phyloP scores from a whole-genome alignment of 345 rosid genomes.

The Gossypium thurberi region DNA sequence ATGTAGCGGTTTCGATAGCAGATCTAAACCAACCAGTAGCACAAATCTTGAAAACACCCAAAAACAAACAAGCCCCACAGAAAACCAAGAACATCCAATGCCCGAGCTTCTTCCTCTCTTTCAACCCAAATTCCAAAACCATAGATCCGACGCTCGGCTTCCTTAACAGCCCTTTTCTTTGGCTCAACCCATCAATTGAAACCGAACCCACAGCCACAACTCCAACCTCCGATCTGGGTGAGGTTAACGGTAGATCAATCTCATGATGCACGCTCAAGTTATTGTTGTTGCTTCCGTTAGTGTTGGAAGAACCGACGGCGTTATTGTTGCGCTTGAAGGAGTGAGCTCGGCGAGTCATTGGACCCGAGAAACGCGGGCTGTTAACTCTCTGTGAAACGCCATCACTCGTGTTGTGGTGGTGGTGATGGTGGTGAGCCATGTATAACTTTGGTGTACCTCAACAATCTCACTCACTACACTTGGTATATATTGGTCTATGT shows the following conservation, averaged over 20 bases:
- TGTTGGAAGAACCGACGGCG: neutral
- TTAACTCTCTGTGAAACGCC: constrained; percentile 69
- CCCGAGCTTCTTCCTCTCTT: constrained; percentile 67
- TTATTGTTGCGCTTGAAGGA: constrained; percentile 69
- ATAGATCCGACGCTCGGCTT: constrained; percentile 48
- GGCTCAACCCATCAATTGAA: constrained; percentile 34
- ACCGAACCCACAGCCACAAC: constrained; percentile 18
- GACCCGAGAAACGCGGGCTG: constrained; percentile 86
- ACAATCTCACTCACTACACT: neutral
- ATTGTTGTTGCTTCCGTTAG: constrained; percentile 4
- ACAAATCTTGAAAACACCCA: constrained; percentile 84
- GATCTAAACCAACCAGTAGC: constrained; percentile 91
- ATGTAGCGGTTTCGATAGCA: constrained; percentile 52
- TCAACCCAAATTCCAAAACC: constrained; percentile 55
- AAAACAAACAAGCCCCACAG: constrained; percentile 75
- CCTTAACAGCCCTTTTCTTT: constrained; percentile 38
- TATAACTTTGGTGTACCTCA: neutral
- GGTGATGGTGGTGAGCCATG: constrained; percentile 54
- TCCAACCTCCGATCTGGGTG: constrained; percentile 72
- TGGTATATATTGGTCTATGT: neutral
- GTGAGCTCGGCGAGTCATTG: constrained; percentile 82
- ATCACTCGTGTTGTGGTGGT: constrained; percentile 42
- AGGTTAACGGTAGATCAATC: constrained; percentile 61
- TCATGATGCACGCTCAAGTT: constrained; percentile 46
- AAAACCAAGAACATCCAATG: constrained; percentile 82